A percentile compares a stretch with the other conserved stretches of the same genome.
These are phyloP conservation scores for Firmiana major DNA, from an alignment of 345 rosid genomes.

Conservation along the genomic window DNA sequence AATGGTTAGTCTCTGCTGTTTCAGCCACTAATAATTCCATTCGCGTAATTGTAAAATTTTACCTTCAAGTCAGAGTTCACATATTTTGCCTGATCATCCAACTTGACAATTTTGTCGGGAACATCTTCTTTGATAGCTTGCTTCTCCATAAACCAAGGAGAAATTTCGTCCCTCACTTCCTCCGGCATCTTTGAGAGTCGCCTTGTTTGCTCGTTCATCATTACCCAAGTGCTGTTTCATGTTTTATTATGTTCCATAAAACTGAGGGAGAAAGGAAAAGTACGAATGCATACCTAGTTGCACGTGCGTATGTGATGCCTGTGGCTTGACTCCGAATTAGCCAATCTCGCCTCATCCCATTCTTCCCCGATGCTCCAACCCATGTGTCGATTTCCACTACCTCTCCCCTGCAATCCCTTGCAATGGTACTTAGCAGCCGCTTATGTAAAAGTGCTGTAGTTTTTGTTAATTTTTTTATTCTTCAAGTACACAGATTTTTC, in stretches of 20 bases:
- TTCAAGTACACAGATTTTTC: no score
- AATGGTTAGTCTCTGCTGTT: conserved; percentile 1
- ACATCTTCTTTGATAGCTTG: conserved; percentile 55
- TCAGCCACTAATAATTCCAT: background rate
- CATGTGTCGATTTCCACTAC: conserved; percentile 62
- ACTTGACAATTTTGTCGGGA: conserved; percentile 49
- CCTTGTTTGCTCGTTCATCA: conserved; percentile 70
- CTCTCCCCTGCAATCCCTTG: conserved; percentile 50
- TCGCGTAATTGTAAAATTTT: background rate
- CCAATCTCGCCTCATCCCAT: conserved; percentile 75
- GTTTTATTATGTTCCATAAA: background rate
- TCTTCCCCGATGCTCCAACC: conserved; percentile 74
- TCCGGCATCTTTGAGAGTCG: conserved; percentile 65
- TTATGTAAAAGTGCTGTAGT: background rate
- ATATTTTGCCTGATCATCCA: conserved; percentile 49
- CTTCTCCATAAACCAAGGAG: conserved; percentile 63
- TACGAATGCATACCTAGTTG: conserved; percentile 58
- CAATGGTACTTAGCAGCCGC: background rate
- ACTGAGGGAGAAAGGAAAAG: no score
- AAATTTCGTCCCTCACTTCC: conserved; percentile 55
- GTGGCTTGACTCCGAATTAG: conserved; percentile 58
- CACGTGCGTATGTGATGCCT: conserved; percentile 51
- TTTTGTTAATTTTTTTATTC: no score
- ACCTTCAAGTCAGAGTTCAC: conserved; percentile 52
- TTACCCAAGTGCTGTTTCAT: conserved; percentile 61